Base-by-base conservation (phyloP, 495 filamentous ascomycete genomes). In the Ramalina intermedia region DNA sequence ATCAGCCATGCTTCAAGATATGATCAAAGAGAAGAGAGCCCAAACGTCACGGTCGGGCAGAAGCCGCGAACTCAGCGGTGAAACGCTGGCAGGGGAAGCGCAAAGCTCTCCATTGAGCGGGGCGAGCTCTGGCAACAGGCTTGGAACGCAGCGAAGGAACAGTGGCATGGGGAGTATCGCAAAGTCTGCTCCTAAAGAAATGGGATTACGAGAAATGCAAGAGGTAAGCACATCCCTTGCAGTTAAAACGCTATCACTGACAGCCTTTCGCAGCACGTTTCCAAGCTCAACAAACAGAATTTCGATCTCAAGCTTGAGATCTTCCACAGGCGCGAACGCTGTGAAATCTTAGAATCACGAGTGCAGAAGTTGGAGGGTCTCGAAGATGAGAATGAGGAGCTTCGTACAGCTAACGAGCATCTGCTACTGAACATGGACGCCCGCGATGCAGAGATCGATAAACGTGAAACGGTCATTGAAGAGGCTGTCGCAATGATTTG, bases 301-400 rank as follows among this genome's bases (percentile, higher is more conserved):
- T 96, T 94, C 58, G 84, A 89, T 58, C 69, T 96, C 49, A 94
- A 94, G 62, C 69, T 94, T 42, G 84, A 90, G 52, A 69, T 94
- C 1, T 84, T 76, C 56, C 84, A 94, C 54, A 73, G 81, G 16
- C 61, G 69, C 11, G 69, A 81, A 43, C 77, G 85, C 29, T 70
- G 85, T 52, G 64, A 71, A 14, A 66, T 69, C n/a, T 46, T 88
- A 47, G 82, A 87, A 61, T 74, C 80, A 43, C 86, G 81, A 55
- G 61, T 78, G 24, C 79, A 76, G 9, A 80, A 81, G 43, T 74
- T 86, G 40, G 66, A 82, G 27, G 78, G 83, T 50, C 62, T 86
- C 43, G 73, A 79, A 44, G 70, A 75, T 33, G 81, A 90, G 53
- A 71, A 82, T 48, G 71, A 79, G 36, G 76, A 79, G 23, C 69